These are phyloP conservation scores for Vigna hirtella DNA, from an alignment of 306 rosid genomes.

Conservation along the genomic window DNA sequence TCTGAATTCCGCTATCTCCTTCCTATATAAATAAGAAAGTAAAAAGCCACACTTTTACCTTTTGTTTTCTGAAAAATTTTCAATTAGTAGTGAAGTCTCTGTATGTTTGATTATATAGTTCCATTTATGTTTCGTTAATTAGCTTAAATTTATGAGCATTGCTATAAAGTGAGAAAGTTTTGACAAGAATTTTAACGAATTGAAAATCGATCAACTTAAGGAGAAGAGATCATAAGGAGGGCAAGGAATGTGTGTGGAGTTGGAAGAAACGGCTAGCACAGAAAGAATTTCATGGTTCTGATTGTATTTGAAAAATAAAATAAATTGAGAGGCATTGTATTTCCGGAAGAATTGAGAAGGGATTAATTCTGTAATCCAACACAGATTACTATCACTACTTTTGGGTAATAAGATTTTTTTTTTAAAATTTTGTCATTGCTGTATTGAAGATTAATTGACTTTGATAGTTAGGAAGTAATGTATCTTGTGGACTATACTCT, in stretches of 20 bases:
- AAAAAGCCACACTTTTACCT: not conserved
- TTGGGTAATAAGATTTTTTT: not conserved
- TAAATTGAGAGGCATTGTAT: not conserved
- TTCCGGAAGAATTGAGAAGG: not conserved
- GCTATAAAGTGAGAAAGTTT: not conserved
- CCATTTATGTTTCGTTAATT: not conserved
- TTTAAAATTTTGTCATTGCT: not conserved
- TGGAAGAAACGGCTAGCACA: not conserved
- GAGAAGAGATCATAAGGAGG: not conserved
- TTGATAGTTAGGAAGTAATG: not conserved
- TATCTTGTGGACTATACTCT: not conserved
- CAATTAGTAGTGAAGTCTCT: not conserved
- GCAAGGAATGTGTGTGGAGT: not conserved
- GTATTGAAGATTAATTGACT: not conserved
- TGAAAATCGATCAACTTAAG: too few species aligned
- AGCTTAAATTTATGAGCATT: not conserved
- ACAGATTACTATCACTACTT: not conserved
- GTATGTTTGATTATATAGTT: not conserved
- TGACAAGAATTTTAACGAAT: not conserved
- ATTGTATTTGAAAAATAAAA: not conserved
- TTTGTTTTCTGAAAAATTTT: not conserved
- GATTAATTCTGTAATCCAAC: not conserved
- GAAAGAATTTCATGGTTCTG: not conserved
- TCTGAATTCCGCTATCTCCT: conserved; percentile 83
- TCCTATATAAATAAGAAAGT: conserved; percentile 42